Evolutionary conservation across 2,329 filamentous ascomycete genomes (phyloP).

Genomic region (Epichloe gansuensis): DNA sequence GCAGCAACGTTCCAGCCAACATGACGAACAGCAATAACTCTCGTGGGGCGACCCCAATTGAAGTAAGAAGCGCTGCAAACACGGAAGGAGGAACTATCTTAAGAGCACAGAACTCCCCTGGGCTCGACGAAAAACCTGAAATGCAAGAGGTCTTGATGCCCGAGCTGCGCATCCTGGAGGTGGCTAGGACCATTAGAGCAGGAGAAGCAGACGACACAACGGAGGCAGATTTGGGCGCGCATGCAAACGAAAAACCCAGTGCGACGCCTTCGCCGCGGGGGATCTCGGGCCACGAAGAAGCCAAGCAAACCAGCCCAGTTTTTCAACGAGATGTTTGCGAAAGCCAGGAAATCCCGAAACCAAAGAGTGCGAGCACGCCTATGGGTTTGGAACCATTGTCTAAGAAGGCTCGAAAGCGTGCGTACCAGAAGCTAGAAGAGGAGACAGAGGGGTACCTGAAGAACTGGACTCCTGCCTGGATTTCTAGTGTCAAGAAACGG

Average conservation of each 20-base stretch:
- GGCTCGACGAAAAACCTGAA: not conserved
- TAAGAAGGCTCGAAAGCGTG: not conserved
- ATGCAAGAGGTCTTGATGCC: not conserved
- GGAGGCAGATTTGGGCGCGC: not conserved
- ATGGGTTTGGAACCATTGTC: not conserved
- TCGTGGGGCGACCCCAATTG: not conserved
- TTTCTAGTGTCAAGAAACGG: not conserved
- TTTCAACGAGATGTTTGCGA: no score
- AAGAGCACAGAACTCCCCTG: no score
- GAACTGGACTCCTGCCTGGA: not conserved
- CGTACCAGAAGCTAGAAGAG: constrained; percentile 1
- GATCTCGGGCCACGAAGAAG: not conserved
- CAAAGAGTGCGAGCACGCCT: not conserved
- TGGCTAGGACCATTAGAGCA: not conserved
- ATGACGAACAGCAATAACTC: not conserved
- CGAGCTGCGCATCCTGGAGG: not conserved
- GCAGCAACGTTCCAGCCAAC: not conserved
- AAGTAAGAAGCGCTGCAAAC: no score
- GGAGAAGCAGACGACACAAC: not conserved
- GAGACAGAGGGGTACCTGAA: not conserved
- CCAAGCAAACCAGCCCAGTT: not conserved
- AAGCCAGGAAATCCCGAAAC: not conserved
- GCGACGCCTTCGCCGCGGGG: not conserved
- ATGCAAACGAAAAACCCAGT: not conserved
- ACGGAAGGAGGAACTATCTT: not conserved